These are phyloP conservation scores for Barnettozyma californica DNA, from an alignment of 805 yeast genomes.

Conservation along the genomic window DNA sequence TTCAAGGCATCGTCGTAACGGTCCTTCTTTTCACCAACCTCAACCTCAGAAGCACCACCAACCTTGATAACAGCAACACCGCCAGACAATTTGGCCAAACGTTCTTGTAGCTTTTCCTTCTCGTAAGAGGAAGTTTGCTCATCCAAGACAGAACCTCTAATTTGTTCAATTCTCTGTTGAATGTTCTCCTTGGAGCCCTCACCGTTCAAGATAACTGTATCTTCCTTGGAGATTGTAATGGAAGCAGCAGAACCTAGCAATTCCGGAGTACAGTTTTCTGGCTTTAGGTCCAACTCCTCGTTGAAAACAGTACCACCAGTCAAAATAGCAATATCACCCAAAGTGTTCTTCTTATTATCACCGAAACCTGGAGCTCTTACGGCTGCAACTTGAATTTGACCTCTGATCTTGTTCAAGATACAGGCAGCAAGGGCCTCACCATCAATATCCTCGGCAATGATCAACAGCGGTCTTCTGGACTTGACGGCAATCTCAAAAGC, in stretches of 20 bases:
- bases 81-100: constrained; percentile 95
- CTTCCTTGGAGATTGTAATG: constrained; percentile 91
- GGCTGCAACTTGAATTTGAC: constrained; percentile 96
- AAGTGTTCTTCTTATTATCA: constrained; percentile 94
- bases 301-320: constrained; percentile 58
- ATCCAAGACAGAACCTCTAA: constrained; percentile 23
- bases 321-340: constrained; percentile 90
- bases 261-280: constrained; percentile 90
- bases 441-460: constrained; percentile 94
- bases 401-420: constrained; percentile 95
- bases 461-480: constrained; percentile 88
- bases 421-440: constrained; percentile 99
- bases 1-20: constrained; percentile 98
- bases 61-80: constrained; percentile 99
- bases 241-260: constrained; percentile 91
- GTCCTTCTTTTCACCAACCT: constrained; percentile 99
- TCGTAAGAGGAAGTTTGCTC: constrained; percentile 57
- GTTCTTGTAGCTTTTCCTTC: constrained; percentile 95
- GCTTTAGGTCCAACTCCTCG: constrained; percentile 86
- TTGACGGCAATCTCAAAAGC: constrained; percentile 92
- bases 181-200: constrained; percentile 86
- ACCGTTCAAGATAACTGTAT: constrained; percentile 92
- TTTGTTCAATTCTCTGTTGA: constrained; percentile 75
- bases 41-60: constrained; percentile 97
- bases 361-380: constrained; percentile 99